phyloP scores from a whole-genome alignment of 2,329 filamentous ascomycete genomes.

The Talaromyces sp. region DNA sequence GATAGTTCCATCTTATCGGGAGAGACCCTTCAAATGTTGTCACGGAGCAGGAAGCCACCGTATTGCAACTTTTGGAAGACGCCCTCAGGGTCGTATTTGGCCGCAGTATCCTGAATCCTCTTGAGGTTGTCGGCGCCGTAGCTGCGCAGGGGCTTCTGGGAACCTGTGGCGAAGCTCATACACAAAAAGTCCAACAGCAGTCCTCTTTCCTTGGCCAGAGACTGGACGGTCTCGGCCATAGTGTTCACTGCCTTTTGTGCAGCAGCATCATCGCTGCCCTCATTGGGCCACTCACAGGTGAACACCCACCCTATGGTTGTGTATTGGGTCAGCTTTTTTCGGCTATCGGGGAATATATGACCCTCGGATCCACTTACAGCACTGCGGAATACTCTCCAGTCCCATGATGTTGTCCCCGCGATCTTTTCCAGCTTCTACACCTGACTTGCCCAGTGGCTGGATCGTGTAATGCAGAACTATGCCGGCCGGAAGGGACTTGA shows the following conservation, averaged over 20 bases:
- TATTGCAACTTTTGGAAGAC: conserved; percentile 5
- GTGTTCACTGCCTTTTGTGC: neutral
- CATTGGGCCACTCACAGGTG: neutral
- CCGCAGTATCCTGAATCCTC: neutral
- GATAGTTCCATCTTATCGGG: too few relatives aligned
- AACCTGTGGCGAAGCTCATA: neutral
- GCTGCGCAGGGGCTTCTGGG: neutral
- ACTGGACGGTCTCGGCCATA: neutral
- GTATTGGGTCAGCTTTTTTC: neutral
- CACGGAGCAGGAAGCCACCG: neutral
- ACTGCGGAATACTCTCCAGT: conserved; percentile 8
- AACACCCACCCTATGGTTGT: conserved; percentile 1
- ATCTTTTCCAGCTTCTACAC: conserved; percentile 10
- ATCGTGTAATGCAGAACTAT: conserved; percentile 6
- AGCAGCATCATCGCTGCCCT: neutral
- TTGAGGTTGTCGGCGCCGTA: neutral
- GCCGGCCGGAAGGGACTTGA: neutral
- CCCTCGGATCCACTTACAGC: neutral
- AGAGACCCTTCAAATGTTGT: too few relatives aligned
- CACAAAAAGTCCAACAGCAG: neutral
- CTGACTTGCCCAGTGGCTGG: conserved; percentile 12
- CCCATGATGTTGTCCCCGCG: conserved; percentile 14
- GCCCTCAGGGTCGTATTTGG: conserved; percentile 6
- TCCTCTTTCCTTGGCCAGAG: neutral
- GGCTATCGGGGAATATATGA: too few relatives aligned